phyloP scores from a whole-genome alignment of 2,329 filamentous ascomycete species.

The Clonostachys rosea region DNA sequence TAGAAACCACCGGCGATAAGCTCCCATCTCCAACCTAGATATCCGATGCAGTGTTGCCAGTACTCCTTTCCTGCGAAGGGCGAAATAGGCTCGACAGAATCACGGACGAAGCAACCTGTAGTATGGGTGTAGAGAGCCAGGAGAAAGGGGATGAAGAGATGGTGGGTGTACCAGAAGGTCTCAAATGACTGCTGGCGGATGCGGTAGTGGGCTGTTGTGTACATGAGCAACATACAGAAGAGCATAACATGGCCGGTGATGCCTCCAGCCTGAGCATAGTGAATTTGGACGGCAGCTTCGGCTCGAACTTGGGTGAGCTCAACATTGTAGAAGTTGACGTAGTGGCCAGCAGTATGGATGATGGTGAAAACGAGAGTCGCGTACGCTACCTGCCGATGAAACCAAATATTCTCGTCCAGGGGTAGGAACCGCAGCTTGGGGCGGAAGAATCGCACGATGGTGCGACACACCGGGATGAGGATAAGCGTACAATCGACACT shows the following conservation, averaged over 20 bases:
- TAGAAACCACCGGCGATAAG: conserved; percentile 82
- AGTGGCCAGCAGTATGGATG: conserved; percentile 75
- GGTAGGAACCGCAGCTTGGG: conserved; percentile 86
- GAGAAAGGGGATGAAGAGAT: conserved; percentile 95
- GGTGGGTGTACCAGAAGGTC: conserved; percentile 99
- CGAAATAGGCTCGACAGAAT: conserved; percentile 65
- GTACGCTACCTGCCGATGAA: conserved; percentile 93
- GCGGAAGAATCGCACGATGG: conserved; percentile 76
- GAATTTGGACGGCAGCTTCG: conserved; percentile 79
- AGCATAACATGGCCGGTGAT: conserved; percentile 97
- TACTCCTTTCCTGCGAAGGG: conserved; percentile 79
- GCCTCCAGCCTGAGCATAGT: conserved; percentile 84
- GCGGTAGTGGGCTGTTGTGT: conserved; percentile 87
- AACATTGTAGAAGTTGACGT: conserved; percentile 98
- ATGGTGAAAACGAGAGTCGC: conserved; percentile 77
- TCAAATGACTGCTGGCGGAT: conserved; percentile 97
- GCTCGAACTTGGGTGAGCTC: conserved; percentile 80
- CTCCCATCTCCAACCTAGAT: conserved; percentile 97
- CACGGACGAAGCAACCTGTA: conserved; percentile 92
- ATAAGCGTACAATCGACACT: conserved; percentile 84
- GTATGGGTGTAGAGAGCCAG: conserved; percentile 94
- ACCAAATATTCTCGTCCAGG: conserved; percentile 95
- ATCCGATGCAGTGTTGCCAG: conserved; percentile 92
- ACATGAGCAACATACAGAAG: conserved; percentile 98
- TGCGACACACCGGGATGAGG: conserved; percentile 90